Evolutionary conservation across 352 stramenopile genomes (phyloP).

Genomic region (Thalassiosira livingstoniorum): DNA sequence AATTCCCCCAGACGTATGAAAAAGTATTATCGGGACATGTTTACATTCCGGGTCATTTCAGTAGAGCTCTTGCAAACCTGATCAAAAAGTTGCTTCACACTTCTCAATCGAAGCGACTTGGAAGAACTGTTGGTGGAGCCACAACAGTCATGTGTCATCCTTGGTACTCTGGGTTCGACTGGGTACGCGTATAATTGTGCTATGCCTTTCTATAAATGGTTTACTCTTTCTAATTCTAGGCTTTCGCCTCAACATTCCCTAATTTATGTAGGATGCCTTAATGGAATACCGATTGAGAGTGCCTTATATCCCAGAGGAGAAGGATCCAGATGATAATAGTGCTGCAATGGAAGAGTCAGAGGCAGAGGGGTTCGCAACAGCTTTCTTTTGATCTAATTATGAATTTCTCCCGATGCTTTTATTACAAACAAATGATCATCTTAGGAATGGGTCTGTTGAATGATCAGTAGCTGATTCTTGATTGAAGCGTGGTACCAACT

Average conservation of each 20-base stretch:
- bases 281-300: constrained; percentile 37
- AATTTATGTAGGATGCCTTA: constrained; percentile 32
- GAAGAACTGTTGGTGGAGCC: constrained; percentile 88
- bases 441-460: no score
- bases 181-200: constrained; percentile 45
- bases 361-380: constrained; percentile 54
- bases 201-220: not conserved
- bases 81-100: constrained; percentile 90
- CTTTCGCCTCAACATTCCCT: not conserved
- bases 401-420: no score
- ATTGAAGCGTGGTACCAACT: no score
- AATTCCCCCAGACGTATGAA: constrained; percentile 88
- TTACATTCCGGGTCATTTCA: constrained; percentile 87
- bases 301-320: constrained; percentile 46
- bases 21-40: constrained; percentile 90
- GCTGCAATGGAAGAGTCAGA: constrained; percentile 32
- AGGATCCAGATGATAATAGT: constrained; percentile 53
- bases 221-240: not conserved
- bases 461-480: no score
- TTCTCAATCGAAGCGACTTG: constrained; percentile 89
- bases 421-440: no score
- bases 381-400: no score
- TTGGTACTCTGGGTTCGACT: constrained; percentile 91
- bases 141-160: constrained; percentile 88
- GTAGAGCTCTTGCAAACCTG: constrained; percentile 81